Conservation (phyloP, 2,329 filamentous ascomycete species). For the Colletotrichum karsti region DNA sequence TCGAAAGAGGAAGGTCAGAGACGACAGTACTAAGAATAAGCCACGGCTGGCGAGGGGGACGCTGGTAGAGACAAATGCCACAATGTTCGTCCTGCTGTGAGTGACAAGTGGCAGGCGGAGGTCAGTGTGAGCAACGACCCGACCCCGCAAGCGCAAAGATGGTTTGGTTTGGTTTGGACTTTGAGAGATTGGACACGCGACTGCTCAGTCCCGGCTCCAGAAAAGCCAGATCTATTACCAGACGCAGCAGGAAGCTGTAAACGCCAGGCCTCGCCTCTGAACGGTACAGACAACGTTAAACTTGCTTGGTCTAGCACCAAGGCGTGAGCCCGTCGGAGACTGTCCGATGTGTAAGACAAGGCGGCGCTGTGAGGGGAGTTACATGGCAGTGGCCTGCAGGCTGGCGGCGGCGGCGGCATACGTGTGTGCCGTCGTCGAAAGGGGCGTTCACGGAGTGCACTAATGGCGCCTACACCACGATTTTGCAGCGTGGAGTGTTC, state of each 20-base stretch:
- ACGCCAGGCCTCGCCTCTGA: slow-evolving; percentile 4
- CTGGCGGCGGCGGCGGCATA: neutral
- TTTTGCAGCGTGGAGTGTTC: neutral
- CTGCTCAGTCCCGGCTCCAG: neutral
- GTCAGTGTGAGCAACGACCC: slow-evolving; percentile 9
- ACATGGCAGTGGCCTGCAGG: slow-evolving; percentile 2
- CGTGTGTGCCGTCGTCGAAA: neutral
- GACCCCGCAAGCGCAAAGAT: slow-evolving; percentile 13
- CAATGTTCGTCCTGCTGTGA: slow-evolving; percentile 22
- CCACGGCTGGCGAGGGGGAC: slow-evolving; percentile 18
- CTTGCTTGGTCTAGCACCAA: neutral
- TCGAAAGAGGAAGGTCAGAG: slow-evolving; percentile 16
- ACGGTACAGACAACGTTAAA: neutral
- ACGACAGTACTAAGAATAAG: slow-evolving; percentile 26
- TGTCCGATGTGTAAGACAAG: slow-evolving; percentile 10
- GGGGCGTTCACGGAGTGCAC: neutral
- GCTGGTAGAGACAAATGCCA: neutral
- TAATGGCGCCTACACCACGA: neutral
- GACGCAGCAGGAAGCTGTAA: neutral
- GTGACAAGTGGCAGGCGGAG: slow-evolving; percentile 19
- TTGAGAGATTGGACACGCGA: neutral
- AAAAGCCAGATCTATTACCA: neutral
- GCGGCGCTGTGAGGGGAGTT: neutral
- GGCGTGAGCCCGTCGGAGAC: slow-evolving; percentile 15
- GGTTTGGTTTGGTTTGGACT: neutral